Evolutionary conservation across 2,329 filamentous ascomycete species (phyloP), one percentile per base, ranked within the genome.

Genomic region (Diplodia intermedia): DNA sequence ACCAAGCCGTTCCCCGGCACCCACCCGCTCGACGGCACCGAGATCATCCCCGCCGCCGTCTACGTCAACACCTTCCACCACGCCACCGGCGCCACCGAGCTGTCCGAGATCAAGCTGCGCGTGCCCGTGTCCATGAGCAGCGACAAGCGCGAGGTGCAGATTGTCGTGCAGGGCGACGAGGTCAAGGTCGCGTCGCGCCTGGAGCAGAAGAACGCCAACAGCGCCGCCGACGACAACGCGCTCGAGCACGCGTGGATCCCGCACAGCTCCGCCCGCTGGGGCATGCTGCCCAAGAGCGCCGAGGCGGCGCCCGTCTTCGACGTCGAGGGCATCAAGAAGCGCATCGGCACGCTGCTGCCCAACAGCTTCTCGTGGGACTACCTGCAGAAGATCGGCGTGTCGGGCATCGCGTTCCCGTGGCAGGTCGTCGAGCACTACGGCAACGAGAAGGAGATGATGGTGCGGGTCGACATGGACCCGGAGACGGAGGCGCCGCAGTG

Each of bases 381-480:
- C 67, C 73, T 82, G 1, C 72, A 72, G 11, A 76, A 74, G 23
- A 76, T 82, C 2, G 81, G 81, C 2, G 80, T 82, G 1, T 73
- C 77, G 0, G 78, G 72, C 1, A 81, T 82, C 70, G 80, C 75
- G 8, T 82, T 82, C 67, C 80, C 80, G 0, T 83, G 81, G 81
- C 71, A 69, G 0, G 77, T 83, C 1, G 69, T 73, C 1, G 77
- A 82, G 57, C 81, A 82, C 66, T 75, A 76, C 40, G 79, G 77
- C 1, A 78, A 79, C 53, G 57, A 71, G 3, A 74, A 75, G 8
- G 79, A 82, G 66, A 82, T 82, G 79, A 72, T 83, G 14, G 79
- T 78, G 4, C 73, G 72, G 14, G 78, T 83, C 20, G 80, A 82
- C 57, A 73, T 76, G 55, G 70, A 72, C 38, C 78, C 77, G 0